A percentile compares a stretch with the other conserved stretches of the same genome.
phyloP scores from a whole-genome alignment of 495 filamentous ascomycete species.

The Cryomyces antarcticus region DNA sequence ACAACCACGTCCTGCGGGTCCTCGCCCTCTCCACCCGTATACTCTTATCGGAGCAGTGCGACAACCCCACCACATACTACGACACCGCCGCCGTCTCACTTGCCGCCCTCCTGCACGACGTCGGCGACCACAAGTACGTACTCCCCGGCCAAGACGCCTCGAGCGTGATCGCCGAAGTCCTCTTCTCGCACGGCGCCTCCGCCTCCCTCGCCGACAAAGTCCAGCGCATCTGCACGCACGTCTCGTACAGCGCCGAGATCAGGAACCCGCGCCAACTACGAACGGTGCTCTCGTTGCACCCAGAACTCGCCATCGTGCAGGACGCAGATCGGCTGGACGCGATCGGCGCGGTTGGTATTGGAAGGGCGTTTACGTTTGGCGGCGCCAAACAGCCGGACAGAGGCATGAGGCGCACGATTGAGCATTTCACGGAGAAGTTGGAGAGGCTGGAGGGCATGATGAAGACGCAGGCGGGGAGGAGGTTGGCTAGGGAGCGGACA shows the following conservation, averaged over 20 bases:
- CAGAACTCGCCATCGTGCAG: constrained; percentile 69
- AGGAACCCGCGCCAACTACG: constrained; percentile 26
- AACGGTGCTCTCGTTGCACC: constrained; percentile 32
- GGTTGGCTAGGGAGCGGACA: constrained; percentile 43
- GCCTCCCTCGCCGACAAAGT: constrained; percentile 37
- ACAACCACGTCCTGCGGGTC: constrained; percentile 63
- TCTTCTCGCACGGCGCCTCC: constrained; percentile 34
- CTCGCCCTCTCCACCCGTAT: constrained; percentile 45
- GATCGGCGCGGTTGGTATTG: constrained; percentile 69
- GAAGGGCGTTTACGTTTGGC: constrained; percentile 54
- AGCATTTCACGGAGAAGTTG: constrained; percentile 68
- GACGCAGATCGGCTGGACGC: constrained; percentile 84
- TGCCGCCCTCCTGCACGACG: constrained; percentile 65
- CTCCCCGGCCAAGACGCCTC: constrained; percentile 22
- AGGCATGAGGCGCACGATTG: constrained; percentile 39
- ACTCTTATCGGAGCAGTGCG: constrained; percentile 23
- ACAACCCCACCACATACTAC: constrained; percentile 16
- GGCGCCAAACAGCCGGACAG: constrained; percentile 33
- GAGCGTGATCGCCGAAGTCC: constrained; percentile 33
- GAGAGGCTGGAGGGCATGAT: constrained; percentile 54
- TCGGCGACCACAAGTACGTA: constrained; percentile 71
- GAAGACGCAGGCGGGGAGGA: constrained; percentile 43
- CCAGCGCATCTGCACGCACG: constrained; percentile 46
- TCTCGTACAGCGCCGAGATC: constrained; percentile 59
- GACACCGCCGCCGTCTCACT: constrained; percentile 43